A percentile compares a stretch with the other conserved stretches of the same genome.
These are phyloP conservation scores for Cicer judaicum DNA, from an alignment of 306 rosid species.

Conservation along the genomic window DNA sequence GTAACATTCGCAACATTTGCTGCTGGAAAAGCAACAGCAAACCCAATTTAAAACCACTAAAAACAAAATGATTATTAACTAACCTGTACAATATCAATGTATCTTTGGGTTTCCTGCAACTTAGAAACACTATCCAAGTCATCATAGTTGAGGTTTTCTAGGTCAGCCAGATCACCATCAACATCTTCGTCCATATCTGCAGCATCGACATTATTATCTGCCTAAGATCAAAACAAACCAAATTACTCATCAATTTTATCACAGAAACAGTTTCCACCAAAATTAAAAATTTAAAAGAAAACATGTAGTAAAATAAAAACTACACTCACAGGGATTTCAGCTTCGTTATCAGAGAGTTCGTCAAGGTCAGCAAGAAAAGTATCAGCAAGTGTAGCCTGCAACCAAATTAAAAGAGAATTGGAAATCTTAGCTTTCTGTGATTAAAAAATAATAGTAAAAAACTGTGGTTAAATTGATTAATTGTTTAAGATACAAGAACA, in stretches of 20 bases:
- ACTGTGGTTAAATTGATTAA: no score
- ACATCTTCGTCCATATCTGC: constrained; percentile 9
- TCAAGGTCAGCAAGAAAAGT: constrained; percentile 94
- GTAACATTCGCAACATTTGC: neutral
- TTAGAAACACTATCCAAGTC: constrained; percentile 92
- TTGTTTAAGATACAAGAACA: no score
- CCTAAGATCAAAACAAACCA: constrained; percentile 49
- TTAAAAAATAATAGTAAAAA: no score
- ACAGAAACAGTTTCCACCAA: constrained; percentile 19
- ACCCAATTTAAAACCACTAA: neutral
- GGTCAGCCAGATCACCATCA: constrained; percentile 44
- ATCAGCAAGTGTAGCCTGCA: constrained; percentile 92
- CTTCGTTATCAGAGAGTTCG: constrained; percentile 89
- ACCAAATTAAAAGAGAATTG: neutral
- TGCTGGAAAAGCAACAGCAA: neutral
- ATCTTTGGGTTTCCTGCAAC: constrained; percentile 84
- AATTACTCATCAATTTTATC: neutral
- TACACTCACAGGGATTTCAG: constrained; percentile 62
- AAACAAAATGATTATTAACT: constrained; percentile 11
- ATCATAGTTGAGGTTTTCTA: constrained; percentile 85
- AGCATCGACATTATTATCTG: constrained; percentile 63
- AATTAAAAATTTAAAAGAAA: constrained; percentile 3
- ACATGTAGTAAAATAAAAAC: no score
- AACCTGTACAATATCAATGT: constrained; percentile 77
- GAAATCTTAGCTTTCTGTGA: no score